Base-by-base conservation (phyloP, 805 yeast genomes). In the Candida ovalis region DNA sequence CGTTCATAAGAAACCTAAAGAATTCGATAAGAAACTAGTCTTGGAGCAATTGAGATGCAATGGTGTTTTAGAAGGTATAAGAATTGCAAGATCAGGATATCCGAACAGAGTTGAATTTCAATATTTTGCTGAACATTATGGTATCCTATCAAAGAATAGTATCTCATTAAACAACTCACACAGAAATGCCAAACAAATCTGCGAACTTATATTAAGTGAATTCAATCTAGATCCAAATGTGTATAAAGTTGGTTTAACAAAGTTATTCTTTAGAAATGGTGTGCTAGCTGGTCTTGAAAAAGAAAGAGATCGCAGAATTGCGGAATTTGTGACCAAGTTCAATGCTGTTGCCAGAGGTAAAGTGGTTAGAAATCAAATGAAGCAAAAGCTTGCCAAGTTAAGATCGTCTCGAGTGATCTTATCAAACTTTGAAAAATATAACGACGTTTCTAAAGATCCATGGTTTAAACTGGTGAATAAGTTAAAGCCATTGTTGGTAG, bases 61-160 rank as follows among this genome's bases (percentile, higher is more conserved):
- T 62, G 99, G 99, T 77, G 99, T 94, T 15, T 70, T 94, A 44
- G 99, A 94, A 73, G 99, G 99, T 52, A 94, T 94, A 27, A 78
- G 99, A 66, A 94, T 94, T 50, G 96, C 98, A 0, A 78, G 99
- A 54, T 89, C 96, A 8, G 99, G 99, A 2, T 94, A 86, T 66
- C 99, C 99, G 4, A 94, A 94, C 66, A 79, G 97, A 55, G 81
- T 92, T 62, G 80, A 83, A 25, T 92, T 91, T 66, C 79, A 82
- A 40, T 92, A 88, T 42, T 94, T 94, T 68, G 80, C 77, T 44
- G 75, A 72, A 35, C 76, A 96, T 46, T 94, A 94, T 63, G 78
- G 78, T 27, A 78, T 91, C n/a, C 70, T 94, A 23, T 75, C 81
- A 7, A 70, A 74, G 15, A 76, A 76, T 42, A 67, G 72, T 36